Evolutionary conservation across 371 early-diverging fungal genomes (phyloP).

Genomic region (Mortierella sp.): DNA sequence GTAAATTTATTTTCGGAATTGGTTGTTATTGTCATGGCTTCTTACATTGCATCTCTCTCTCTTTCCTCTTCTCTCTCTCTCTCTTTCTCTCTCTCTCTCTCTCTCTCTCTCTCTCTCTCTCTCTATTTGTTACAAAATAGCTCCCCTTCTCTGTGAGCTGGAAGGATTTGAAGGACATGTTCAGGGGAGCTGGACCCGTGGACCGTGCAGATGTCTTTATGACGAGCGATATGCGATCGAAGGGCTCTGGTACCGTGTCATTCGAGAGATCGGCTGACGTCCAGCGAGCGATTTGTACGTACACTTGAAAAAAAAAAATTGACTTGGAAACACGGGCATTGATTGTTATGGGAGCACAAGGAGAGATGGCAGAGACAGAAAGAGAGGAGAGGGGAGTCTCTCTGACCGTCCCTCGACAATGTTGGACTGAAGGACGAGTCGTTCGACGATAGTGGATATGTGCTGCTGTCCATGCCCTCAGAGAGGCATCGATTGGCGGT

Average conservation of each 20-base stretch:
- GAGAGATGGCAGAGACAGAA: not conserved
- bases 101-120: too few relatives aligned
- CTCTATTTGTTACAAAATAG: slow-evolving; percentile 46
- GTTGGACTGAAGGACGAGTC: too few relatives aligned
- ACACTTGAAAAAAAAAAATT: not conserved
- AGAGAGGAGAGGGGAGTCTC: not conserved
- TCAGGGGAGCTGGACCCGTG: slow-evolving; percentile 69
- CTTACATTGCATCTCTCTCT: too few relatives aligned
- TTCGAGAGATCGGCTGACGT: slow-evolving; percentile 75
- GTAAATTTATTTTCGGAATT: too few relatives aligned
- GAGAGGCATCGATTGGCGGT: too few relatives aligned
- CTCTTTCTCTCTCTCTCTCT: not conserved
- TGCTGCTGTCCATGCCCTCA: too few relatives aligned
- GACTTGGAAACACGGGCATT: too few relatives aligned
- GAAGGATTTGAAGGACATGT: slow-evolving; percentile 84
- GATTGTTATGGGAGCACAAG: too few relatives aligned
- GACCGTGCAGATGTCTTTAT: slow-evolving; percentile 74
- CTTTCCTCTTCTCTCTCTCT: too few relatives aligned
- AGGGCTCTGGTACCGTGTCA: slow-evolving; percentile 77
- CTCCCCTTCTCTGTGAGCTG: slow-evolving; percentile 78
- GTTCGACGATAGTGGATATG: too few relatives aligned
- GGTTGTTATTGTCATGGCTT: too few relatives aligned
- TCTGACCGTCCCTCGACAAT: not conserved
- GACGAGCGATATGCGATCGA: slow-evolving; percentile 69
- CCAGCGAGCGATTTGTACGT: slow-evolving; percentile 75